Conservation (phyloP, 371 early-diverging fungal species). For the Sporodiniella umbellata region DNA sequence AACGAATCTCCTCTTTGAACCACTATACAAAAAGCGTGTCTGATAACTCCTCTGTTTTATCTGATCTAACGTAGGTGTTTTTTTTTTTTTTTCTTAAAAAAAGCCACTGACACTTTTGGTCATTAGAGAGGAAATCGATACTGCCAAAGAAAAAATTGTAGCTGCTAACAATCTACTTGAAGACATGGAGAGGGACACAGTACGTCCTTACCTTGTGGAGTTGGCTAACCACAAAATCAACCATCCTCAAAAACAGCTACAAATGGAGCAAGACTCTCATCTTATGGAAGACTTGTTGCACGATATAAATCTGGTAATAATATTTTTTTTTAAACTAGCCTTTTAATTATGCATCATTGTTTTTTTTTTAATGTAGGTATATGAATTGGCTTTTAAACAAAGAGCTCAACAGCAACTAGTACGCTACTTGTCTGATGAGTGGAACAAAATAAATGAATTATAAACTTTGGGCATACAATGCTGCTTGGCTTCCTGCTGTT, state of each 20-base stretch:
- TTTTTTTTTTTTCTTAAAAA: too few species aligned
- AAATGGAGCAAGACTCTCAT: background rate
- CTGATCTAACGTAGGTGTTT: background rate
- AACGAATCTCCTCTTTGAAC: constrained; percentile 5
- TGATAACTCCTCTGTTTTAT: constrained; percentile 10
- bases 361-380: background rate
- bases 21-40: constrained; percentile 12
- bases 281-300: background rate
- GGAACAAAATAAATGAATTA: constrained; percentile 1
- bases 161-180: background rate
- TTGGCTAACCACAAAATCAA: constrained; percentile 1
- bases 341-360: background rate
- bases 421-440: background rate
- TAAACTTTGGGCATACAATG: constrained; percentile 14
- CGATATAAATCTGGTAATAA: constrained; percentile 4
- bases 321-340: background rate
- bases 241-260: background rate
- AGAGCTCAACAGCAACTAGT: constrained; percentile 12
- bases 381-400: constrained; percentile 2
- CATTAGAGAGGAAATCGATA: constrained; percentile 11
- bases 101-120: background rate
- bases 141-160: constrained; percentile 2
- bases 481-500: constrained; percentile 66
- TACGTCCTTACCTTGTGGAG: constrained; percentile 4
- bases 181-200: constrained; percentile 2